Base-by-base conservation (phyloP, 202 grass and related monocot genomes). In the Zoysia matrella region DNA sequence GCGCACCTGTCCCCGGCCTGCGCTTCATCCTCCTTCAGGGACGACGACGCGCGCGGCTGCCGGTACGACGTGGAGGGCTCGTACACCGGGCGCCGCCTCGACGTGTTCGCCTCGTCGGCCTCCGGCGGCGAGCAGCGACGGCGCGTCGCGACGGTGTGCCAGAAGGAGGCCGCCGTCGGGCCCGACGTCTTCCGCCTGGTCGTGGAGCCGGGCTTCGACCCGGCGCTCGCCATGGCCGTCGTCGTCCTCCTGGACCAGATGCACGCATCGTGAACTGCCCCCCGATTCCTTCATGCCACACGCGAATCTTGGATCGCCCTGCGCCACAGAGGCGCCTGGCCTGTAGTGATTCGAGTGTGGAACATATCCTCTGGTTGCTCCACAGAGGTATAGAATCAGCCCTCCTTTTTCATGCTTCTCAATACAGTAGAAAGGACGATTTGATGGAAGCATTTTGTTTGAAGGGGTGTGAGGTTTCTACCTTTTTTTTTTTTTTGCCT, bases 221-320 rank as follows among this genome's bases (percentile, higher is more conserved):
- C 89, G 30, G 69, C 91, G 51, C 78, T 82, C 6, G 89, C 91
- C 85, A 97, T 94, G 94, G 94, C 86, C 65, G 80, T 97, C 55
- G 94, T 97, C 74, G 88, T 97, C 11, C 82, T 97, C 56, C 89
- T 97, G 13, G 91, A 94, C 30, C 91, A 91, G 84, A 97, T 94
- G 86, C 81, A 86, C 76, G 75, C 75, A 2, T 79, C 89, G 63
- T 88, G 62, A 79, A 22, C 71, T 4, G 22, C 48, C 40, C 2
- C 5, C 1, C 4, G 6, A 18, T 54, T 12, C 56, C 56, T 18
- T 14, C 15, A 6, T 6, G 30, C 30, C 30, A 36, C 30, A 36
- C 78, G 76, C 3, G 13, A 69, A 48, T 62, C 64, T 13, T 9
- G 12, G 47, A 18, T 47, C 49, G 8, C 13, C 2, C 39, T 14